Base-by-base conservation (phyloP, 2,329 filamentous ascomycete genomes). In the Colletotrichum abscissum region DNA sequence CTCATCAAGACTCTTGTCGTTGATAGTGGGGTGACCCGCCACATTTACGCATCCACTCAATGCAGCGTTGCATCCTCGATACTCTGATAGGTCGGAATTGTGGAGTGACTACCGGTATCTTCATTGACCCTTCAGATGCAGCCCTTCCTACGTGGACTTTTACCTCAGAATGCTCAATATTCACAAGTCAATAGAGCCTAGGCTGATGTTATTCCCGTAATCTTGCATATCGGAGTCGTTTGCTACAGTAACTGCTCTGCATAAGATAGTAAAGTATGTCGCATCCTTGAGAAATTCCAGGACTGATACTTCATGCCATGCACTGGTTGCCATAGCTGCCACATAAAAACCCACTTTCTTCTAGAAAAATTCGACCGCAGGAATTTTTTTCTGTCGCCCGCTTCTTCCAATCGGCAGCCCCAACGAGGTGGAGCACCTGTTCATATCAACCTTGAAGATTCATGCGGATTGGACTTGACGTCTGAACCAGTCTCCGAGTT, bases 331-430 rank as follows among this genome's bases (percentile, higher is more conserved):
- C 11, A 5, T 19, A 38, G 59, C 26, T 63, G 59, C 59, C 19
- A 52, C 14, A 35, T 1, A 12, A 35, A 35, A 35, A 33, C 42
- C 59, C 59, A 63, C 59, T 63, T 52, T 38, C 59, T 63, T 63
- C 38, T 52, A 52, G 59, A 63, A 63, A 63, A 52, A 33, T 14
- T 52, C 42, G 58, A 28, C 26, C 5, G 59, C 59, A 63, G 59
- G 46, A 33, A 33, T n/a, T 30, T 30, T 60, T 59, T 30, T 33
- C 11, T 12, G 0, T 42, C 38, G 14, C 30, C 33, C 30, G 3
- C 35, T 14, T 22, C 19, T 26, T 6, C 24, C 42, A 63, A 33
- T 46, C 59, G 59, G 42, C 59, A 30, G 26, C 16, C 11, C 35
- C 38, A 33, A 30, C 26, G 38, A 63, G 16, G 30, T 14, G 57